Evolutionary conservation across 352 stramenopile species (phyloP).

Genomic region (Globisporangium perplexum): DNA sequence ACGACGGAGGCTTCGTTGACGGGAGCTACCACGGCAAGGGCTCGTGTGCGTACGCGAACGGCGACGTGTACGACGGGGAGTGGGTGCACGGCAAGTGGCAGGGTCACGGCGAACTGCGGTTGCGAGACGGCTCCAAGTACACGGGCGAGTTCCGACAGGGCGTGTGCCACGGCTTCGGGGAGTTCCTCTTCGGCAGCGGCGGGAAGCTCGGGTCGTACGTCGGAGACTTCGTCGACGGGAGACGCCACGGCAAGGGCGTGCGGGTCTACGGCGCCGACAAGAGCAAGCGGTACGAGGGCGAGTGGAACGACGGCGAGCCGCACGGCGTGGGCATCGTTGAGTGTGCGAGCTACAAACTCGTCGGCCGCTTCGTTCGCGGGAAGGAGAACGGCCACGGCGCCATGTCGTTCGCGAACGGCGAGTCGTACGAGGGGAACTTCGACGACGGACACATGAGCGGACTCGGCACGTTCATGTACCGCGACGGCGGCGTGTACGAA

Average conservation of each 20-base stretch:
- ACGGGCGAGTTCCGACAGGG: slow-evolving; percentile 42
- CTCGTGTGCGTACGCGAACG: slow-evolving; percentile 45
- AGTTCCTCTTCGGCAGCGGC: slow-evolving; percentile 33
- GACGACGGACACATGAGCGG: slow-evolving; percentile 36
- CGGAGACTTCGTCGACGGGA: slow-evolving; percentile 47
- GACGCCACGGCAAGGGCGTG: slow-evolving; percentile 51
- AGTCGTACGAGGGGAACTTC: slow-evolving; percentile 69
- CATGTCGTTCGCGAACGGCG: slow-evolving; percentile 53
- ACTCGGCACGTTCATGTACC: slow-evolving; percentile 34
- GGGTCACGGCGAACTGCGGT: slow-evolving; percentile 41
- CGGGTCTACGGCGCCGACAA: slow-evolving; percentile 41
- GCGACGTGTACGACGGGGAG: slow-evolving; percentile 65
- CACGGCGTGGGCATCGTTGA: slow-evolving; percentile 54
- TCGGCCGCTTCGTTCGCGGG: slow-evolving; percentile 49
- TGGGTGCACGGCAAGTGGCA: slow-evolving; percentile 57
- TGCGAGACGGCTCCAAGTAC: slow-evolving; percentile 48
- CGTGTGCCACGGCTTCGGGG: slow-evolving; percentile 59
- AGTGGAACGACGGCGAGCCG: slow-evolving; percentile 55
- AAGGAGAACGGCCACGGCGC: slow-evolving; percentile 48
- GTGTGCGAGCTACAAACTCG: slow-evolving; percentile 40
- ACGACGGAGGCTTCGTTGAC: slow-evolving; percentile 44
- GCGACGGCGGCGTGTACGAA: slow-evolving; percentile 51
- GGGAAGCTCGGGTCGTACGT: slow-evolving; percentile 52
- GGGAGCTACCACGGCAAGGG: slow-evolving; percentile 54
- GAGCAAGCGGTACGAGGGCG: slow-evolving; percentile 52